Conservation (phyloP, 1,284 basidiomycete species). For the Coniophora puteana region DNA sequence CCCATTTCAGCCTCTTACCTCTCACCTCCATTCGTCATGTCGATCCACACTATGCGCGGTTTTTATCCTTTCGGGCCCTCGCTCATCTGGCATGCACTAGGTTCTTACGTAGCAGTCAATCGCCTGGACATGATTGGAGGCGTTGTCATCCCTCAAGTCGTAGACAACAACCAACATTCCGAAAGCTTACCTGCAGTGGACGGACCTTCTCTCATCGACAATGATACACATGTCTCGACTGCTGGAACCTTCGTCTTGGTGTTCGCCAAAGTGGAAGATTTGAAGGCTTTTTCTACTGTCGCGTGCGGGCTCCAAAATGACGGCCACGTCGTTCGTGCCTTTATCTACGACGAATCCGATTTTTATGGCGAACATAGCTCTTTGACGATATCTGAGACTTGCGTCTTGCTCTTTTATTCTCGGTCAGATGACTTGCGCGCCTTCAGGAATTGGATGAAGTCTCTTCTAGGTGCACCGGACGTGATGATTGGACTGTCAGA, state of each 20-base stretch:
- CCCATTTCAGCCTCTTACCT: constrained; percentile 43
- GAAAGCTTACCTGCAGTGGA: constrained; percentile 4
- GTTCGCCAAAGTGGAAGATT: constrained; percentile 37
- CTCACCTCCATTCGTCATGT: constrained; percentile 51
- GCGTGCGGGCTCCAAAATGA: constrained; percentile 40
- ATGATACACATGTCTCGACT: background rate
- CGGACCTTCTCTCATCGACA: background rate
- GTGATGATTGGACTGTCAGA: constrained; percentile 33
- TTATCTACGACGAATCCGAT: constrained; percentile 27
- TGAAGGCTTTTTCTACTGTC: constrained; percentile 37
- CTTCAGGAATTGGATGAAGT: constrained; percentile 18
- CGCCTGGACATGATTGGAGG: constrained; percentile 17
- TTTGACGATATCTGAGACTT: constrained; percentile 8
- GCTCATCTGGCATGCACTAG: constrained; percentile 42
- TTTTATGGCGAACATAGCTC: constrained; percentile 3
- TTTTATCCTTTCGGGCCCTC: constrained; percentile 14
- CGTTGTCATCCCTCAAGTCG: constrained; percentile 18
- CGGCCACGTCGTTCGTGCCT: constrained; percentile 32
- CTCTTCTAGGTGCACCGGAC: constrained; percentile 20
- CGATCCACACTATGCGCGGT: constrained; percentile 24
- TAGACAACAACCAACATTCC: constrained; percentile 5
- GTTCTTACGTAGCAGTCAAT: constrained; percentile 23
- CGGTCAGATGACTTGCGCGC: constrained; percentile 8
- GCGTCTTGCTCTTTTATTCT: constrained; percentile 18
- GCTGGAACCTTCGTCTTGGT: constrained; percentile 30